phyloP scores from a whole-genome alignment of 2,329 filamentous ascomycete species.

The Penicillium sp. region DNA sequence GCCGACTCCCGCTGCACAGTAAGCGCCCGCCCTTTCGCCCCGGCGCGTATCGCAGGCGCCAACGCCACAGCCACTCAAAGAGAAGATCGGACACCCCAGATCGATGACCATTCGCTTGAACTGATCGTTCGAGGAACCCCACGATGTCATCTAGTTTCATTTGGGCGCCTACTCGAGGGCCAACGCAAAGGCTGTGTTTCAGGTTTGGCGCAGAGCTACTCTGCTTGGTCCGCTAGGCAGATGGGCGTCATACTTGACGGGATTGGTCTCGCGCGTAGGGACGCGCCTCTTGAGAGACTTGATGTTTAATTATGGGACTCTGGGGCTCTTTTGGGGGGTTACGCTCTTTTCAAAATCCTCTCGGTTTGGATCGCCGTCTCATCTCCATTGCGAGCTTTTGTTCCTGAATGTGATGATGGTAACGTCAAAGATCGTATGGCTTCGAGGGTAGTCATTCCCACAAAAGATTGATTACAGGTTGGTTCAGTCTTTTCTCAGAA shows the following conservation, averaged over 20 bases:
- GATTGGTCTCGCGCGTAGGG: slow-evolving; percentile 18
- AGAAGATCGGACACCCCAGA: slow-evolving; percentile 7
- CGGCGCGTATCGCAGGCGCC: slow-evolving; percentile 25
- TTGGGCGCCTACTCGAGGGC: slow-evolving; percentile 29
- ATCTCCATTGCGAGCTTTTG: neutral
- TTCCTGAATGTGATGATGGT: slow-evolving; percentile 26
- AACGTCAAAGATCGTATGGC: slow-evolving; percentile 21
- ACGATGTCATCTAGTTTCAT: slow-evolving; percentile 30
- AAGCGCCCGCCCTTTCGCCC: slow-evolving; percentile 21
- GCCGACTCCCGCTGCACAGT: slow-evolving; percentile 6
- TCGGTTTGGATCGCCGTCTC: neutral
- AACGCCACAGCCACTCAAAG: slow-evolving; percentile 4
- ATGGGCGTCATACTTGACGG: slow-evolving; percentile 15
- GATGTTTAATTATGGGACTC: slow-evolving; percentile 18
- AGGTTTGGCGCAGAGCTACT: slow-evolving; percentile 10
- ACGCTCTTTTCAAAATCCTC: slow-evolving; percentile 9
- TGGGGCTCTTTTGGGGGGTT: slow-evolving; percentile 1
- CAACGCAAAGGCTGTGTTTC: slow-evolving; percentile 27
- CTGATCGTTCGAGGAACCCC: neutral
- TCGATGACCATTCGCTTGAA: slow-evolving; percentile 10
- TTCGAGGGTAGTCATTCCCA: slow-evolving; percentile 27
- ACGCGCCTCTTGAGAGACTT: slow-evolving; percentile 7
- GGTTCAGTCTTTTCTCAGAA: neutral
- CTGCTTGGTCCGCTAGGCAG: slow-evolving; percentile 8
- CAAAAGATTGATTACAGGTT: slow-evolving; percentile 23